Evolutionary conservation across 345 rosid genomes (phyloP), one percentile per base, ranked within the genome.

Genomic region (Raphanus sativus): DNA sequence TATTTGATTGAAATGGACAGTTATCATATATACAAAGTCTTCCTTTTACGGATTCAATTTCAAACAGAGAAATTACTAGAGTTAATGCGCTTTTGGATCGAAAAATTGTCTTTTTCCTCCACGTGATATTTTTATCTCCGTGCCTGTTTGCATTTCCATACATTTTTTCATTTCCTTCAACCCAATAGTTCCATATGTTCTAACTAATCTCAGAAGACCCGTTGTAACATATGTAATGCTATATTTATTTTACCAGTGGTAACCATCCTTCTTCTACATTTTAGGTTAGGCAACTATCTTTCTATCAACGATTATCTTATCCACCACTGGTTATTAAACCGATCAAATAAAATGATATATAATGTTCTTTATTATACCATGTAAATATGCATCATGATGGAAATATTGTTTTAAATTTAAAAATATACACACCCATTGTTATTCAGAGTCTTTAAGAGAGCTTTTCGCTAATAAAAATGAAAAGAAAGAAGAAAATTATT

Each of bases 1-100:
- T 5, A n/a, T 8, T 75, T 61, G 28, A 67, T 62, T 60, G 54
- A 13, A 50, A 62, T 34, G 69, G 74, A 25, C 56, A 69, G 9
- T 69, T 42, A 30, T 52, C 16, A 52, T 16, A 2, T 16, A 28
- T 28, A 17, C 16, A 56, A 55, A 65, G 6, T 54, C 58, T 54
- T 65, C 10, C 11, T 66, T 74, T 66, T 21, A 56, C 6, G 62
- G 32, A 25, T 54, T 52, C 24, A 34, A 21, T n/a, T 36, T 66
- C 65, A 33, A 63, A 3, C 36, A 48, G 30, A 3, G 11, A 71
- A 26, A 62, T 12, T 30, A 32, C 36, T 50, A 64, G n/a, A 50
- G 26, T 7, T 29, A 62, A 34, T 29, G 60, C 40, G 40, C 40
- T 34, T 34, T 34, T 13, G 60, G 60, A 55, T 17, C 32, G 29